A percentile compares a stretch with the other conserved stretches of the same genome.
Evolutionary conservation across 2,329 filamentous ascomycete genomes (phyloP).

Genomic region (Colletotrichum ledebouriae): DNA sequence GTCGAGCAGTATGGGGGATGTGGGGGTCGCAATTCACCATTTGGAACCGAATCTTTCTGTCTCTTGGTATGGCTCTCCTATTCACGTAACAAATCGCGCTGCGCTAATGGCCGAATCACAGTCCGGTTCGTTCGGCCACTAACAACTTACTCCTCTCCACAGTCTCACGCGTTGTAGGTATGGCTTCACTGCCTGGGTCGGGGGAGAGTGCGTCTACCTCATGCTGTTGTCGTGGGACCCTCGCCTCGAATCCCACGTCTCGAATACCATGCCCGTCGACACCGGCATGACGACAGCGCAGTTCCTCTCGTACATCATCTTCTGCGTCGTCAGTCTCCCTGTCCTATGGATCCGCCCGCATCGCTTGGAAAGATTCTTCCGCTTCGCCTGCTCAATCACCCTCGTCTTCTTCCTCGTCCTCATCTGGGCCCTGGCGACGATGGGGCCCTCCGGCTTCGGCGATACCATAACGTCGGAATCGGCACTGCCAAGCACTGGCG

Average conservation of each 20-base stretch:
- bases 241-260: conserved; percentile 56
- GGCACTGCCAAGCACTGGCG: conserved; percentile 46
- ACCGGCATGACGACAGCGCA: conserved; percentile 60
- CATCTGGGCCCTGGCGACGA: conserved; percentile 60
- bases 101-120: conserved; percentile 37
- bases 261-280: conserved; percentile 55
- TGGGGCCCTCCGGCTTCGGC: conserved; percentile 57
- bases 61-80: conserved; percentile 51
- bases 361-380: conserved; percentile 58
- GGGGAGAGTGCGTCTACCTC: conserved; percentile 60
- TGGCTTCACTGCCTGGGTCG: conserved; percentile 61
- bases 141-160: not conserved
- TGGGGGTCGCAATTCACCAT: conserved; percentile 46
- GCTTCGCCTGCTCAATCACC: conserved; percentile 55
- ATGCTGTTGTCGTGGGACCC: conserved; percentile 61
- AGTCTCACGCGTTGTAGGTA: conserved; percentile 49
- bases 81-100: not conserved
- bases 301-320: conserved; percentile 60
- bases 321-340: conserved; percentile 58
- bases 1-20: conserved; percentile 51
- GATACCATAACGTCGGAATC: conserved; percentile 46
- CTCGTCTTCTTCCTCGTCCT: conserved; percentile 58
- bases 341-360: conserved; percentile 61
- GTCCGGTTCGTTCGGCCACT: conserved; percentile 44
- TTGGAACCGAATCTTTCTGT: conserved; percentile 57